These are phyloP conservation scores for Vinca major DNA, from an alignment of 305 asterid species.

Conservation along the genomic window DNA sequence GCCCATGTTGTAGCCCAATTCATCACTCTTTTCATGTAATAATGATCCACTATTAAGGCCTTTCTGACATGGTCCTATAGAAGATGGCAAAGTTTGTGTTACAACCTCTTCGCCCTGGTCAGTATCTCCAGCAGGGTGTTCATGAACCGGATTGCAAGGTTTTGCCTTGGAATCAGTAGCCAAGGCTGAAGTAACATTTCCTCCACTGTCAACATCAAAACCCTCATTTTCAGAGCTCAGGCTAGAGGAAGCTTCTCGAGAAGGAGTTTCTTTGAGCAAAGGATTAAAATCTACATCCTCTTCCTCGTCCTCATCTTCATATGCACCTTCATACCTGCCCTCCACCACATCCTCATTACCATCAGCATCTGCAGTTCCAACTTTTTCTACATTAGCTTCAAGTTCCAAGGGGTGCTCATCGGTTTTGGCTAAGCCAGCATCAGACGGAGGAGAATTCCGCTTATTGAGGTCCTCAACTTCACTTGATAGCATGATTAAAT, in stretches of 20 bases:
- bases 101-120: slow-evolving; percentile 53
- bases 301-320: slow-evolving; percentile 69
- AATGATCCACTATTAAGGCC: slow-evolving; percentile 28
- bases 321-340: slow-evolving; percentile 28
- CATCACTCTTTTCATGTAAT: slow-evolving; percentile 13
- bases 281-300: slow-evolving; percentile 93
- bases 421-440: slow-evolving; percentile 8
- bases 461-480: slow-evolving; percentile 10
- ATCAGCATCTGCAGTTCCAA: slow-evolving; percentile 23
- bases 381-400: slow-evolving; percentile 28
- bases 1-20: slow-evolving; percentile 23
- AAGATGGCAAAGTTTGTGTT: slow-evolving; percentile 33
- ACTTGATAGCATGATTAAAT: slow-evolving; percentile 8
- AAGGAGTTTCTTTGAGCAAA: slow-evolving; percentile 49
- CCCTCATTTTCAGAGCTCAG: slow-evolving; percentile 83
- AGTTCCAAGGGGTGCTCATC: slow-evolving; percentile 23
- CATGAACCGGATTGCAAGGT: slow-evolving; percentile 16
- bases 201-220: slow-evolving; percentile 52
- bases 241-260: slow-evolving; percentile 79
- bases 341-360: slow-evolving; percentile 24
- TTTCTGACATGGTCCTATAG: slow-evolving; percentile 23
- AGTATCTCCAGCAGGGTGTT: slow-evolving; percentile 33
- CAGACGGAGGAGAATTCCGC: slow-evolving; percentile 3
- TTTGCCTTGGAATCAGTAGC: slow-evolving; percentile 22
- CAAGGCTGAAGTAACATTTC: slow-evolving; percentile 23